These are phyloP conservation scores for Scheffersomyces stambukii DNA, from an alignment of 1,139 yeast genomes.

Conservation along the genomic window DNA sequence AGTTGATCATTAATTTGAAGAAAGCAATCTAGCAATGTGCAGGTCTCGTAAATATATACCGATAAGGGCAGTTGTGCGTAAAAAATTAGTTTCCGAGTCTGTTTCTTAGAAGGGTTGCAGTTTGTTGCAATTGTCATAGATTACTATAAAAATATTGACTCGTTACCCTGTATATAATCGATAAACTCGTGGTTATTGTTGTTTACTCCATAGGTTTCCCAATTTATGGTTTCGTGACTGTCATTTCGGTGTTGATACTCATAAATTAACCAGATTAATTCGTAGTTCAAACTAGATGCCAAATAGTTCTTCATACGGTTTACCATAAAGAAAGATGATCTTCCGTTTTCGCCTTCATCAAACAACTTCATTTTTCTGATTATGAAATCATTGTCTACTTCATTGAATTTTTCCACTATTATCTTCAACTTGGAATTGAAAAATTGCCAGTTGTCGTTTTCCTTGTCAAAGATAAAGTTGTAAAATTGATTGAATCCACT, in stretches of 20 bases:
- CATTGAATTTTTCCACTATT: slow-evolving; percentile 28
- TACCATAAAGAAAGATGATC: slow-evolving; percentile 28
- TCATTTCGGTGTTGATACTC: slow-evolving; percentile 15
- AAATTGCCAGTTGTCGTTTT: slow-evolving; percentile 19
- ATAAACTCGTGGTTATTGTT: background rate
- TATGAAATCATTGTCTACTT: slow-evolving; percentile 11
- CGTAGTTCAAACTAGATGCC: slow-evolving; percentile 37
- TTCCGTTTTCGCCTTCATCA: slow-evolving; percentile 4
- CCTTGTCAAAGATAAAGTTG: slow-evolving; percentile 15
- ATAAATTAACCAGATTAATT: slow-evolving; percentile 40
- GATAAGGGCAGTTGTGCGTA: too few species aligned
- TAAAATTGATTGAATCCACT: slow-evolving; percentile 25
- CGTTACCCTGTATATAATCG: slow-evolving; percentile 15
- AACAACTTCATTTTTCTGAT: slow-evolving; percentile 6
- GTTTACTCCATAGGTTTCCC: slow-evolving; percentile 4
- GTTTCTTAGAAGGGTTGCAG: too few species aligned
- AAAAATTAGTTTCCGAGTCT: too few species aligned
- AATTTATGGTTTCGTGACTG: slow-evolving; percentile 3
- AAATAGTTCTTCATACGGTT: slow-evolving; percentile 36
- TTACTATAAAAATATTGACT: slow-evolving; percentile 12
- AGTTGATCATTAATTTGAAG: too few species aligned
- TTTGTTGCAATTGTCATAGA: slow-evolving; percentile 6
- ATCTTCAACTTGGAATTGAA: slow-evolving; percentile 25
- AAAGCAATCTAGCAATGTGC: too few species aligned
- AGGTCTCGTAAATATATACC: slow-evolving; percentile 1